phyloP scores from a whole-genome alignment of 73 alveolate species.

The Paramecium biaurelia region DNA sequence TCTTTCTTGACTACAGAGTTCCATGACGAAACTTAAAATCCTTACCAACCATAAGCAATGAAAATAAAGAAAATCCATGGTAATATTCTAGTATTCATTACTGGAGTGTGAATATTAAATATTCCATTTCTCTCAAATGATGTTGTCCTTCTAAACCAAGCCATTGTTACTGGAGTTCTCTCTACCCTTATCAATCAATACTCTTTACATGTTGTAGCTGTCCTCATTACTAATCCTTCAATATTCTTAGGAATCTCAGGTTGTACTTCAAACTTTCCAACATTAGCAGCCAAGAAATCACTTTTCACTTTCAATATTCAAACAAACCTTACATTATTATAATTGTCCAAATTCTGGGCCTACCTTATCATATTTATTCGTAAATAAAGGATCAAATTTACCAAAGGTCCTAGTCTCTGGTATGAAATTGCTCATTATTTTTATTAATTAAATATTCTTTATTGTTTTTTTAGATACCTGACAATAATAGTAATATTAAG shows the following conservation, averaged over 20 bases:
- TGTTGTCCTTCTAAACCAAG: constrained; percentile 60
- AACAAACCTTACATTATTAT: background rate
- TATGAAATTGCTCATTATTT: background rate
- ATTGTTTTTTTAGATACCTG: too few species aligned
- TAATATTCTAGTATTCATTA: constrained; percentile 52
- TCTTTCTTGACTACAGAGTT: constrained; percentile 28
- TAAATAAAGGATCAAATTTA: constrained; percentile 40
- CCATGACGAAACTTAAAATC: constrained; percentile 46
- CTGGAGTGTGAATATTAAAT: constrained; percentile 60
- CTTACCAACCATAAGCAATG: constrained; percentile 50
- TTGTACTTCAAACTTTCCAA: constrained; percentile 3
- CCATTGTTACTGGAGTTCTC: constrained; percentile 45
- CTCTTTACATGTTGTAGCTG: background rate
- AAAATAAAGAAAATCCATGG: constrained; percentile 46
- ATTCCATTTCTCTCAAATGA: constrained; percentile 66
- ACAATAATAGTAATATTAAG: too few species aligned
- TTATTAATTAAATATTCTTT: background rate
- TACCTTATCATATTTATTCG: constrained; percentile 41
- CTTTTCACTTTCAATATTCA: background rate
- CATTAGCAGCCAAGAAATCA: constrained; percentile 24
- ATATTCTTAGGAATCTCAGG: constrained; percentile 43
- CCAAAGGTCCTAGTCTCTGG: constrained; percentile 7
- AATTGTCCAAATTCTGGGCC: constrained; percentile 62
- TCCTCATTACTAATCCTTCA: constrained; percentile 39
- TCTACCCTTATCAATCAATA: background rate